Evolutionary conservation across 2,329 filamentous ascomycete genomes (phyloP), one percentile per base, ranked within the genome.

Genomic region (Colletotrichum sp.): DNA sequence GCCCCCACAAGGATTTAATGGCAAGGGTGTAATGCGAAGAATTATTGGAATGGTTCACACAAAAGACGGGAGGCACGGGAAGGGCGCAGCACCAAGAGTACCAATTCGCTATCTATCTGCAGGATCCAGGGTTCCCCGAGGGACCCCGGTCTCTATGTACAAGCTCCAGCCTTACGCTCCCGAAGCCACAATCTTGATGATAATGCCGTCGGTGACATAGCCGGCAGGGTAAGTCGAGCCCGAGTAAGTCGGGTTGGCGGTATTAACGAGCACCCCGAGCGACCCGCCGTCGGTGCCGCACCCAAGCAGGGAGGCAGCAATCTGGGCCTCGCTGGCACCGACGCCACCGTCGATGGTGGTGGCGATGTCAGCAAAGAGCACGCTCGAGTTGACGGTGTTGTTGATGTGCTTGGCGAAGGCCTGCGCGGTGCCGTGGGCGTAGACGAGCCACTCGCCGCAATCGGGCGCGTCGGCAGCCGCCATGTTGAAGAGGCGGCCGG

Each of bases 371-470:
- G 30, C 62, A 30, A 34, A 65, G 18, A 65, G 62, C 26, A 65
- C 62, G 9, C n/a, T 24, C 9, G 62, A 36, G 62, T 32, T 44
- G 62, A 65, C 32, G 15, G 18, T 32, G 30, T 21, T 32, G 30
- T 28, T 30, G 26, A 36, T 65, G 21, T 65, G 62, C 28, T 65
- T 65, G 26, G 62, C 62, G 7, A 65, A 65, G 0, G 36, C 26
- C 32, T 24, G 62, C 18, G 26, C 62, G 18, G 62, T 65, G 62
- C 62, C 62, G 24, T 63, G 32, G 26, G 59, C 26, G 60, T 68
- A 77, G 8, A 80, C 18, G 1, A 44, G 18, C 77, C 78, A 81
- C 49, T 81, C 79, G 28, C n/a, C 78, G 69, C 79, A 80, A 67
- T 79, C 68, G 6, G 66, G 49, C 2, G 73, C 73, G 12, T 77